These are phyloP conservation scores for Cladophialophora exuberans DNA, from an alignment of 2,329 filamentous ascomycete species.

Conservation along the genomic window DNA sequence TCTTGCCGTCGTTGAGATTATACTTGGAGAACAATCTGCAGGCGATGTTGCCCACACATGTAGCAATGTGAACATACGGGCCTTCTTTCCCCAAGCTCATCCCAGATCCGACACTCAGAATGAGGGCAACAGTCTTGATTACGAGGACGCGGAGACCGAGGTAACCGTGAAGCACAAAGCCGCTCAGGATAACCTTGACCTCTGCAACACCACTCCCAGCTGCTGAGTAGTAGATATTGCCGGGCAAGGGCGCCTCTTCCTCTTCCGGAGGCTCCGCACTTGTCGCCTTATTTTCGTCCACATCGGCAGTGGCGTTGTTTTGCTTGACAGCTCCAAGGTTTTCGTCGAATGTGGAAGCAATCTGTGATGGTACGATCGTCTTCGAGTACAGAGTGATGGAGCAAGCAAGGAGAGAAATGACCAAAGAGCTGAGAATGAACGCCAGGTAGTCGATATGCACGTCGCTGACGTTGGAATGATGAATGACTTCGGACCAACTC, in stretches of 20 bases:
- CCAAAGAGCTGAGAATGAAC: conserved; percentile 73
- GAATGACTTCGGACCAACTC: conserved; percentile 67
- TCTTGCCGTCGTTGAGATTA: conserved; percentile 88
- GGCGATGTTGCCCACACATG: conserved; percentile 91
- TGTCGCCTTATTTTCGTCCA: conserved; percentile 45
- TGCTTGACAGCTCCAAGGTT: conserved; percentile 71
- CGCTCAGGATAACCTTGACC: conserved; percentile 96
- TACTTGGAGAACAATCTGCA: conserved; percentile 96
- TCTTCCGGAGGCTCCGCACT: conserved; percentile 45
- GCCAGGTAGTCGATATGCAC: conserved; percentile 75
- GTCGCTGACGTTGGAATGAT: conserved; percentile 51
- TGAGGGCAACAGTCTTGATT: conserved; percentile 79
- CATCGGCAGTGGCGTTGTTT: conserved; percentile 42
- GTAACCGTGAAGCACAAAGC: conserved; percentile 95
- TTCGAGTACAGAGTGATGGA: conserved; percentile 85
- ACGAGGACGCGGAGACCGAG: conserved; percentile 84
- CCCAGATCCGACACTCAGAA: conserved; percentile 89
- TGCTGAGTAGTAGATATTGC: conserved; percentile 82
- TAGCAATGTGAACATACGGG: conserved; percentile 95
- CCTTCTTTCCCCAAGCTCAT: conserved; percentile 93
- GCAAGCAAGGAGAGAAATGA: conserved; percentile 73
- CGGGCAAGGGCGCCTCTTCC: conserved; percentile 39
- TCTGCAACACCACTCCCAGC: conserved; percentile 96
- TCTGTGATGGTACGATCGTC: conserved; percentile 85
- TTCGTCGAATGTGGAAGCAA: conserved; percentile 82